Evolutionary conservation across 345 rosid species (phyloP).

Genomic region (Adansonia digitata): DNA sequence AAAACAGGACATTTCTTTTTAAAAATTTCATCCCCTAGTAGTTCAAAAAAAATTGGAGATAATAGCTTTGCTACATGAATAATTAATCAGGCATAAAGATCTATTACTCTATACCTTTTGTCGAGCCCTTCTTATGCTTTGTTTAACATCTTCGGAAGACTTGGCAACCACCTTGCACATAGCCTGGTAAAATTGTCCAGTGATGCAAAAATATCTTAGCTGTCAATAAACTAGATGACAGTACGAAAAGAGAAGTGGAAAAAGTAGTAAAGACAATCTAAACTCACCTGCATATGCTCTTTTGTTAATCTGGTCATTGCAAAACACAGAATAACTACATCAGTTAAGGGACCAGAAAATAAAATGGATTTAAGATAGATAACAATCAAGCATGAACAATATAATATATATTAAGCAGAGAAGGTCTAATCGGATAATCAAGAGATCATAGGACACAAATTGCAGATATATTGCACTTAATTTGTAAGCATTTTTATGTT

Average conservation of each 20-base stretch:
- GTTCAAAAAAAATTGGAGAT: neutral
- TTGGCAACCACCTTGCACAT: constrained; percentile 82
- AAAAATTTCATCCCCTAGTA: neutral
- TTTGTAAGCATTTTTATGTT: neutral
- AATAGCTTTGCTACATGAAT: neutral
- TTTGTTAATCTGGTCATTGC: constrained; percentile 67
- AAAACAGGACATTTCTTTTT: neutral
- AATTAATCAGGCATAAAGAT: neutral
- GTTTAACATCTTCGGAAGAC: constrained; percentile 87
- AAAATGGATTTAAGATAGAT: neutral
- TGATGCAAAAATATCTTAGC: neutral
- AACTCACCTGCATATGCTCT: constrained; percentile 80
- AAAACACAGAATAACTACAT: constrained; percentile 8
- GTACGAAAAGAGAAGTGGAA: neutral
- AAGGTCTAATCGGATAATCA: neutral
- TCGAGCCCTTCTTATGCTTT: constrained; percentile 85
- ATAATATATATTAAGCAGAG: too few relatives aligned
- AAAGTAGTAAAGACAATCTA: neutral
- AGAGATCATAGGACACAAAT: neutral
- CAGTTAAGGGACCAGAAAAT: constrained; percentile 10
- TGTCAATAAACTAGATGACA: neutral
- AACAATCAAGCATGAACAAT: neutral
- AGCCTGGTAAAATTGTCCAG: constrained; percentile 41
- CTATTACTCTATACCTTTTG: constrained; percentile 53
- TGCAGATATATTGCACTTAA: neutral